Conservation (phyloP, 2,329 filamentous ascomycete genomes). For the Colletotrichum horii region DNA sequence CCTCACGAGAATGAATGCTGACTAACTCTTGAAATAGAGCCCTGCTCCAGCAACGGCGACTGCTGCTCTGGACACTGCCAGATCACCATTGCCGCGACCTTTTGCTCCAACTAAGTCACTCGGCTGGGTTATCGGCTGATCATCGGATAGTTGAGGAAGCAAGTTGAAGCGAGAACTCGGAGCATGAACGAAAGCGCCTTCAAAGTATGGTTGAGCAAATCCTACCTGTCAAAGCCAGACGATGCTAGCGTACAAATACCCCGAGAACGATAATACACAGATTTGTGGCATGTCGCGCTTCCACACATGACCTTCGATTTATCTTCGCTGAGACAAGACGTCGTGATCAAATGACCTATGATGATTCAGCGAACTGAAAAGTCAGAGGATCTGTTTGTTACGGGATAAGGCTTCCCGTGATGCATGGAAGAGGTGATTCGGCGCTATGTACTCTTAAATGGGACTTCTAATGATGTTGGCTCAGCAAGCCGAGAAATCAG, state of each 20-base stretch:
- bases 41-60: not conserved
- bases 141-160: not conserved
- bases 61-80: not conserved
- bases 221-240: not conserved
- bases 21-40: not conserved
- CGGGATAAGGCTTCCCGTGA: not conserved
- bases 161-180: not conserved
- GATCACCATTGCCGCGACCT: not conserved
- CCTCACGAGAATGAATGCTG: not conserved
- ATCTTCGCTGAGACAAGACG: not conserved
- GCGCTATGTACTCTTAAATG: rapidly evolving
- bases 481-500: not conserved
- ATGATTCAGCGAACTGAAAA: not conserved
- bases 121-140: not conserved
- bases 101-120: not conserved
- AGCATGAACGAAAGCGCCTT: not conserved
- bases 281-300: not conserved
- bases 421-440: not conserved
- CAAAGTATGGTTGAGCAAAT: not conserved
- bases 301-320: not conserved
- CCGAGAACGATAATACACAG: not conserved
- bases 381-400: not conserved
- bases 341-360: not conserved
- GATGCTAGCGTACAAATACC: not conserved
- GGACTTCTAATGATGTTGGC: rapidly evolving